Conservation (phyloP, 176 grass and related monocot species). For the Carex kokanica region DNA sequence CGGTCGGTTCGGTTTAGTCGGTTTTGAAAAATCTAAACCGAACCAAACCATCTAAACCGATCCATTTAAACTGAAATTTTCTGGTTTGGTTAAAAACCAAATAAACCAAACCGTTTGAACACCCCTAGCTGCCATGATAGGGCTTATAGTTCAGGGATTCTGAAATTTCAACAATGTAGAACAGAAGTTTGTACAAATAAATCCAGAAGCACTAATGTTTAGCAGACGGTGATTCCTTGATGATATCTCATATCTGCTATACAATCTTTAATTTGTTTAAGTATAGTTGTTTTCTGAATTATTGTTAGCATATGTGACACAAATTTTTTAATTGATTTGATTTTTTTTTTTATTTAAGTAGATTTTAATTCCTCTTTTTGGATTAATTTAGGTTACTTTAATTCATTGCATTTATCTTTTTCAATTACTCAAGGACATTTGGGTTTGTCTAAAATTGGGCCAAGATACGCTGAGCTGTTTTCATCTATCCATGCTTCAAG, state of each 20-base stretch:
- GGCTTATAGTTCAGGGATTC: neutral
- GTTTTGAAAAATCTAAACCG: too few species aligned
- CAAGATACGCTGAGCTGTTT: too few species aligned
- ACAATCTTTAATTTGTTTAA: neutral
- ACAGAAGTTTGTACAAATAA: neutral
- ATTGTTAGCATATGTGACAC: neutral
- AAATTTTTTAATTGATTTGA: too few species aligned
- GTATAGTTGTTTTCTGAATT: neutral
- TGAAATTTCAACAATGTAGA: neutral
- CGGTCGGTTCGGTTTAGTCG: too few species aligned
- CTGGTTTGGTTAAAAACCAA: too few species aligned
- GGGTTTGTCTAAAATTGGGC: constrained; percentile 13
- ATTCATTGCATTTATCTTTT: neutral
- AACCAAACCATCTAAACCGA: too few species aligned
- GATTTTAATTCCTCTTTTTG: neutral
- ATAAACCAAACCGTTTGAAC: too few species aligned
- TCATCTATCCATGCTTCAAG: neutral
- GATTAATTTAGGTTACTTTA: too few species aligned
- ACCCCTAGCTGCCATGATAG: neutral
- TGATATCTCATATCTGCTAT: neutral
- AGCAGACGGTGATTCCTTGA: neutral
- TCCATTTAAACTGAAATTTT: too few species aligned
- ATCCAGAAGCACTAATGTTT: neutral
- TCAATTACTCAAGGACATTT: neutral
- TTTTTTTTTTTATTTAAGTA: neutral